Evolutionary conservation across 139 green algal species (phyloP).

Genomic region (Chlorella vulgaris): DNA sequence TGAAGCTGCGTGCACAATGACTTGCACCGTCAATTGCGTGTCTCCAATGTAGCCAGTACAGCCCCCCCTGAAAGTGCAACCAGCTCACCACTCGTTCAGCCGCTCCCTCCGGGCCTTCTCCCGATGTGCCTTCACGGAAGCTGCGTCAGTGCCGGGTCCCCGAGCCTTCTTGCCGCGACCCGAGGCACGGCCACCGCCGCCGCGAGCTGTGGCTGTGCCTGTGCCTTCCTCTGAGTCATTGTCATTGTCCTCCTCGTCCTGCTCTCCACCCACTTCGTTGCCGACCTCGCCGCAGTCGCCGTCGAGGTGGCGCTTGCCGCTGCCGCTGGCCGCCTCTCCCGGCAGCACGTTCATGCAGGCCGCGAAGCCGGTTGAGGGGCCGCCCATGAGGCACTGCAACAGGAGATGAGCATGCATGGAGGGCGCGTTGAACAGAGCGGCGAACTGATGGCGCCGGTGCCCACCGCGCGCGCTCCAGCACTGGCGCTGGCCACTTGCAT

Average conservation of each 20-base stretch:
- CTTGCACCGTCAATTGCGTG: no score
- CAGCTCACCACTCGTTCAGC: constrained; percentile 57
- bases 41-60: no score
- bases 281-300: neutral
- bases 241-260: neutral
- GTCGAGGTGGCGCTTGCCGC: constrained; percentile 1
- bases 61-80: no score
- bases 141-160: constrained; percentile 18
- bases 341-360: neutral
- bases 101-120: constrained; percentile 55
- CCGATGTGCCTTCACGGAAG: constrained; percentile 48
- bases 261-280: neutral
- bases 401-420: neutral
- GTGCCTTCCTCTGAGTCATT: constrained; percentile 27
- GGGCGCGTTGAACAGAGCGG: neutral
- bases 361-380: constrained; percentile 2
- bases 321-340: constrained; percentile 10
- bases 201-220: neutral
- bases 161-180: constrained; percentile 34
- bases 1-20: no score
- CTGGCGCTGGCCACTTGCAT: neutral
- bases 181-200: neutral
- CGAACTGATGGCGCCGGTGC: neutral
- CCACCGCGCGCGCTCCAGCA: no score
- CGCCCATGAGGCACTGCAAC: constrained; percentile 40